Percentiles rank a stretch among this genome's conserved stretches.
Evolutionary conservation across 2,329 filamentous ascomycete species (phyloP).

Genomic region (Paraphaeosphaeria minitans): DNA sequence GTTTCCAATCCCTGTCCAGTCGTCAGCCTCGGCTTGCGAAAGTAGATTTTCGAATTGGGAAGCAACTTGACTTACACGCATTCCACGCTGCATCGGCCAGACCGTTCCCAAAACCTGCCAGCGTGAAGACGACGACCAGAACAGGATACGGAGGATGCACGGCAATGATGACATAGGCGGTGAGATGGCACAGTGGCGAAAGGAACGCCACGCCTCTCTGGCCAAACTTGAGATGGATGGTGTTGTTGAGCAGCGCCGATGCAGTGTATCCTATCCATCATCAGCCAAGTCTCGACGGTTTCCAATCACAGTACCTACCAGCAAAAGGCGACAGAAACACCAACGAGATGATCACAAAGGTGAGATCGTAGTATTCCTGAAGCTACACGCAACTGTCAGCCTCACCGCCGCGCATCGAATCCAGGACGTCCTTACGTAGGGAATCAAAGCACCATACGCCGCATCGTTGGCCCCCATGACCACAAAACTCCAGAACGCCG

Average conservation of each 20-base stretch:
- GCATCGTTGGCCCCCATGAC: conserved; percentile 74
- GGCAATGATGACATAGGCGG: conserved; percentile 68
- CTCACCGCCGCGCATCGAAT: background rate
- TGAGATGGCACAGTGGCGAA: conserved; percentile 65
- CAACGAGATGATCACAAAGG: conserved; percentile 67
- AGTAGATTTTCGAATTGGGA: background rate
- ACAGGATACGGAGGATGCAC: conserved; percentile 73
- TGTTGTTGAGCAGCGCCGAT: conserved; percentile 68
- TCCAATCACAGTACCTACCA: background rate
- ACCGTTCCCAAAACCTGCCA: conserved; percentile 75
- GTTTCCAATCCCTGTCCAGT: conserved; percentile 64
- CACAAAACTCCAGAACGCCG: conserved; percentile 66
- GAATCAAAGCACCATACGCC: conserved; percentile 62
- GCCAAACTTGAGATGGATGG: conserved; percentile 67
- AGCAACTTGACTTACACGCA: conserved; percentile 14
- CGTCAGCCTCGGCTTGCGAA: background rate
- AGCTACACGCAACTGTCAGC: conserved; percentile 49
- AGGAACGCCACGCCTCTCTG: conserved; percentile 74
- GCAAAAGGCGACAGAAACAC: conserved; percentile 70
- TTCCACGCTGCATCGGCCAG: conserved; percentile 67
- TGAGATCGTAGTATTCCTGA: conserved; percentile 66
- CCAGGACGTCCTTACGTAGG: conserved; percentile 46
- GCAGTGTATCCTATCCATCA: conserved; percentile 60
- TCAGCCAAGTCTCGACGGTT: background rate
- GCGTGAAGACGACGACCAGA: conserved; percentile 66